These are phyloP conservation scores for Melanogaster broomeanus DNA, from an alignment of 768 basidiomycete genomes.

Conservation along the genomic window DNA sequence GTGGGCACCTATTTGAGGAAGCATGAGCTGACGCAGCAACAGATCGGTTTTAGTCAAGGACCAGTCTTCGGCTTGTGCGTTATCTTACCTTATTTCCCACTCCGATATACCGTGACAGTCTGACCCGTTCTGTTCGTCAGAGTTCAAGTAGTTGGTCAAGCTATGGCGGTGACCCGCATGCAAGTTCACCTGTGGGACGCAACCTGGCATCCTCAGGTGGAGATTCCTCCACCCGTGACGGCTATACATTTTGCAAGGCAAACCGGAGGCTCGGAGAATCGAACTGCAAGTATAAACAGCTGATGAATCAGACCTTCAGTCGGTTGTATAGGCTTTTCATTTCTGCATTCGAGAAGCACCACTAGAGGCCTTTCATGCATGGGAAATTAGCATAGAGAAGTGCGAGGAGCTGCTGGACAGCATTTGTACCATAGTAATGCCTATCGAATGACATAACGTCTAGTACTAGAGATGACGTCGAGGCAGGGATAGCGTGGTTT, in stretches of 20 bases:
- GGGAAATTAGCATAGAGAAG: too few species aligned
- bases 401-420: too few species aligned
- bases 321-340: too few species aligned
- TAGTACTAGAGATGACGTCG: too few species aligned
- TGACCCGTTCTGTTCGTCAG: background rate
- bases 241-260: background rate
- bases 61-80: background rate
- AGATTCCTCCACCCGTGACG: background rate
- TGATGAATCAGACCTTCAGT: too few species aligned
- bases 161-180: background rate
- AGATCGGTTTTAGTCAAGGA: background rate
- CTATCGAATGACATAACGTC: too few species aligned
- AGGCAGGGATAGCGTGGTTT: too few species aligned
- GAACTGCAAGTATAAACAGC: too few species aligned
- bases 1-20: background rate
- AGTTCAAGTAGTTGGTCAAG: background rate
- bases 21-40: background rate
- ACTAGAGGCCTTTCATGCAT: too few species aligned
- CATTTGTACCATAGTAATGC: too few species aligned
- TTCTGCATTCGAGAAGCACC: too few species aligned
- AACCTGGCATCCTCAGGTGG: background rate
- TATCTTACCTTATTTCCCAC: too few species aligned
- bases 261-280: background rate
- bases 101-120: background rate
- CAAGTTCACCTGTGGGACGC: background rate